These are phyloP conservation scores for Saccharomyces cerevisiae DNA, from an alignment of 805 yeast species.

Conservation along the genomic window DNA sequence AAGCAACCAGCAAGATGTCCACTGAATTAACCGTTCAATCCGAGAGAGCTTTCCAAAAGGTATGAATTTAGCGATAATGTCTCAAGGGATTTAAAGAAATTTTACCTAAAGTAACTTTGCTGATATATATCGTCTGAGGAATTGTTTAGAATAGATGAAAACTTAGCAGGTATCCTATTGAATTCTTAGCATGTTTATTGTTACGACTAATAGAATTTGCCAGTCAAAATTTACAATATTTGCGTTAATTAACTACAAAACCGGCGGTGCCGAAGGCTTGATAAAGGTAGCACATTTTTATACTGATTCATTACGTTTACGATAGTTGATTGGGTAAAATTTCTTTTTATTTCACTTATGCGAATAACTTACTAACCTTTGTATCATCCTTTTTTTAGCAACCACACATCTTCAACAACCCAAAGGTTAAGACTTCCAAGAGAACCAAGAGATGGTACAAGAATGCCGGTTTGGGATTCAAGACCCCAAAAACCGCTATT, in stretches of 20 bases:
- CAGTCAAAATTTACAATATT: background rate
- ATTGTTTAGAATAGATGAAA: no score
- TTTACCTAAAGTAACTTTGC: background rate
- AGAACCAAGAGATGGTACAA: slow-evolving; percentile 99
- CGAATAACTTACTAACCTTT: slow-evolving; percentile 1
- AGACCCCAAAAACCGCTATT: slow-evolving; percentile 98
- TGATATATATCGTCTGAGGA: background rate
- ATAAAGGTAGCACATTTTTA: background rate
- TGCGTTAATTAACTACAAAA: background rate
- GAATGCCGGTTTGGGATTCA: slow-evolving; percentile 99
- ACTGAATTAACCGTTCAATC: slow-evolving; percentile 99
- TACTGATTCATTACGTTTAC: background rate
- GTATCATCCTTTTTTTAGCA: slow-evolving; percentile 47
- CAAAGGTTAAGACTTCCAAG: slow-evolving; percentile 97
- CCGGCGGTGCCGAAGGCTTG: background rate
- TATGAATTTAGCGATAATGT: slow-evolving; percentile 36
- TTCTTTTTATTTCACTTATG: background rate
- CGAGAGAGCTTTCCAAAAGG: slow-evolving; percentile 99
- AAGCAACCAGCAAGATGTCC: slow-evolving; percentile 65
- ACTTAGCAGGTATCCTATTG: background rate
- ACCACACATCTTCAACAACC: slow-evolving; percentile 99
- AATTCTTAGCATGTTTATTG: background rate
- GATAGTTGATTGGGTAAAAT: background rate
- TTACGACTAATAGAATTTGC: no score
- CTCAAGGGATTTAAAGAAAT: background rate